Evolutionary conservation across 352 stramenopile genomes (phyloP), one percentile per base, ranked within the genome.

Genomic region (Phytopythium kandeliae): DNA sequence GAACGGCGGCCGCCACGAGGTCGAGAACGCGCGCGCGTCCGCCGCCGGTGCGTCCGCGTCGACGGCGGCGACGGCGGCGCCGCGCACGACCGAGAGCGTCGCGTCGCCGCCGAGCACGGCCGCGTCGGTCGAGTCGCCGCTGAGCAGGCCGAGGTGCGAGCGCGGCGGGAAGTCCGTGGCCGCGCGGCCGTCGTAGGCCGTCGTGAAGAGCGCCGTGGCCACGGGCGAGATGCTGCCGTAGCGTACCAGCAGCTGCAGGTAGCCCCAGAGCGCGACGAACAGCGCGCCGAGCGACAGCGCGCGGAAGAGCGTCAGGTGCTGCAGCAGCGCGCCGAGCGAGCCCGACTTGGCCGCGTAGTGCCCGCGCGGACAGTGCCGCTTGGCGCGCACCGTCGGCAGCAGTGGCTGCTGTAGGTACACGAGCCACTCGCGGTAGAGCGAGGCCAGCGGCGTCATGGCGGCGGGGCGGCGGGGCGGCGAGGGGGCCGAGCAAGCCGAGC

Each of bases 181-280:
- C 0, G 44, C 37, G 19, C 78, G 71, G 2, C 80, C 80, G 22
- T 76, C 54, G 50, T 80, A 89, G 2, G 74, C 44, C 1, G 65
- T 71, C 21, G 80, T 92, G 61, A 86, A 92, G 28, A 86, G 48
- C 38, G 63, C 61, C 8, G 80, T 89, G 30, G 76, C 74, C 11
- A 75, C 41, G 5, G 78, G 80, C 11, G 78, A 88, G 63, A 92
- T 89, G 58, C 71, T 89, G 55, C 80, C 80, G 62, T 92, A 85
- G 45, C 74, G 75, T 43, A 84, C 71, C 25, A 92, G 52, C 19
- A 92, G 60, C 54, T 83, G 66, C 16, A 77, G 56, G 59, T 89
- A 89, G 6, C 78, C 56, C 63, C 71, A 92, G 17, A 48, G 51
- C 17, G 66, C 36, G n/a, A 72, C 42, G 2, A 70, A 11, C 19